A percentile compares a stretch with the other conserved stretches of the same genome.
These are phyloP conservation scores for Russula dissimulans DNA, from an alignment of 768 basidiomycete species.

Conservation along the genomic window DNA sequence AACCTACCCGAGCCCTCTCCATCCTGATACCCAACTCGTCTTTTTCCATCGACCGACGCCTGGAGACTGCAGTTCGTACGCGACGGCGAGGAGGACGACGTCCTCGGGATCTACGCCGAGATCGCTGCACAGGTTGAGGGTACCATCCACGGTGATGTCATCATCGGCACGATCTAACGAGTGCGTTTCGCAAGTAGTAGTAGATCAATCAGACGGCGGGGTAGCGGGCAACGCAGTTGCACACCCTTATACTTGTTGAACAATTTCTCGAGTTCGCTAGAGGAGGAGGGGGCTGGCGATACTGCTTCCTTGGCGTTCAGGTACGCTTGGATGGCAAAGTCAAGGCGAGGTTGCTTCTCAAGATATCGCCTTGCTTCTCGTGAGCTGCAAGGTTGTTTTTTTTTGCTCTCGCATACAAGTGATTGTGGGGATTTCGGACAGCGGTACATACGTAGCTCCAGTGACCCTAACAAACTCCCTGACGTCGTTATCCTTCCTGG, in stretches of 20 bases:
- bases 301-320: slow-evolving; percentile 42
- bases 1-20: slow-evolving; percentile 62
- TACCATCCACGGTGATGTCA: slow-evolving; percentile 70
- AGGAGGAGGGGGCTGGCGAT: slow-evolving; percentile 20
- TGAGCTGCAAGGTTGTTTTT: slow-evolving; percentile 21
- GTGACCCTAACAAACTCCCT: slow-evolving; percentile 12
- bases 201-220: neutral
- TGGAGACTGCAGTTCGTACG: slow-evolving; percentile 73
- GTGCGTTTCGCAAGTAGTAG: too few species aligned
- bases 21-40: slow-evolving; percentile 71
- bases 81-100: slow-evolving; percentile 72
- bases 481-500: slow-evolving; percentile 11
- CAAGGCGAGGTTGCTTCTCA: slow-evolving; percentile 59
- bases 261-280: slow-evolving; percentile 31
- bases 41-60: slow-evolving; percentile 61
- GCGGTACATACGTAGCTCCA: slow-evolving; percentile 14
- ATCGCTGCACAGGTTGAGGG: slow-evolving; percentile 67
- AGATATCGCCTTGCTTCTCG: slow-evolving; percentile 60
- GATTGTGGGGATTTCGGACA: neutral
- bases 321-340: slow-evolving; percentile 66
- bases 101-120: slow-evolving; percentile 67
- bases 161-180: slow-evolving; percentile 45
- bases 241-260: slow-evolving; percentile 39
- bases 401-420: neutral
- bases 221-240: neutral